These are phyloP conservation scores for Linderina pennispora DNA, from an alignment of 192 early-diverging fungal genomes.

Conservation along the genomic window DNA sequence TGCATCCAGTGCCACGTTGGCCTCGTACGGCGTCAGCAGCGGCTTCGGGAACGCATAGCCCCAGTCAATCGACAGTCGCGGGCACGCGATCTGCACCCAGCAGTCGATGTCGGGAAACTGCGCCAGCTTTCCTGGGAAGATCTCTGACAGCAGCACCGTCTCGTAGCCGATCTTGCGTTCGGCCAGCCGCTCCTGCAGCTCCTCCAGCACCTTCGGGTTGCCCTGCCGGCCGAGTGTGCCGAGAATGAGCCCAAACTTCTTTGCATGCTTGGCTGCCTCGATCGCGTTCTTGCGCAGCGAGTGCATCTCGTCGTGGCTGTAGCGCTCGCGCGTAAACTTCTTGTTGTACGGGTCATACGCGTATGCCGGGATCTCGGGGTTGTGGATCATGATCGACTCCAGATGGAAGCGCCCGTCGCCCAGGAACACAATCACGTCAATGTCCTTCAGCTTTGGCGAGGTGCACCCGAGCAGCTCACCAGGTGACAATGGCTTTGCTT, in stretches of 20 bases:
- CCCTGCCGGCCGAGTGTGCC: constrained; percentile 97
- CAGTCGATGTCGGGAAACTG: constrained; percentile 81
- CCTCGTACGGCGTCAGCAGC: constrained; percentile 92
- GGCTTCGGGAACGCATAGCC: constrained; percentile 93
- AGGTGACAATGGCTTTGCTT: constrained; percentile 89
- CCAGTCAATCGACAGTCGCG: constrained; percentile 97
- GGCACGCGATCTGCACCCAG: constrained; percentile 96
- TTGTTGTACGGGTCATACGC: constrained; percentile 95
- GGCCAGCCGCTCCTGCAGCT: constrained; percentile 62
- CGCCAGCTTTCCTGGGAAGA: constrained; percentile 89
- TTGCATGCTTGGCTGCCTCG: constrained; percentile 59
- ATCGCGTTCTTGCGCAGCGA: constrained; percentile 82
- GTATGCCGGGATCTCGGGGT: constrained; percentile 83
- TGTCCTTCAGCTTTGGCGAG: constrained; percentile 69
- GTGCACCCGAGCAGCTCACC: constrained; percentile 98
- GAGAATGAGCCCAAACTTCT: constrained; percentile 83
- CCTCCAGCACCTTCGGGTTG: constrained; percentile 83
- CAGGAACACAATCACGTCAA: constrained; percentile 74
- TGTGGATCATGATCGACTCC: constrained; percentile 98
- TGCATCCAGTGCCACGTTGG: constrained; percentile 75
- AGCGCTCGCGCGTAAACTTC: constrained; percentile 85
- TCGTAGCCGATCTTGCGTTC: constrained; percentile 58
- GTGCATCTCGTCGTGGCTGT: constrained; percentile 92
- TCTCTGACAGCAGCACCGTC: constrained; percentile 85
- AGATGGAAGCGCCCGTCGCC: constrained; percentile 98